These are phyloP conservation scores for Taphrina pruni DNA, from an alignment of 1,139 yeast species.

Conservation along the genomic window DNA sequence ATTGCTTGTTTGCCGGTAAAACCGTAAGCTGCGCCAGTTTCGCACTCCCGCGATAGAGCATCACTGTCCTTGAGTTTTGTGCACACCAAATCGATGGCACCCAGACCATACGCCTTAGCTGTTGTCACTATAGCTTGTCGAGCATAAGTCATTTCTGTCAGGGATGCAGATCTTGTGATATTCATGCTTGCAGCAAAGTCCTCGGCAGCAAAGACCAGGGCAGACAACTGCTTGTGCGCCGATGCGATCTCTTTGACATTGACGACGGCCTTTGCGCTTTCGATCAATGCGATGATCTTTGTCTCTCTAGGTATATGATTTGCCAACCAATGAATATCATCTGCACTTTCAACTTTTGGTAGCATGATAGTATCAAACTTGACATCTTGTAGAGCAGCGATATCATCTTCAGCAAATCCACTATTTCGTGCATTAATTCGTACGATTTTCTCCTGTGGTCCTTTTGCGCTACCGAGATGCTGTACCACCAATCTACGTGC, in stretches of 20 bases:
- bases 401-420: conserved; percentile 31
- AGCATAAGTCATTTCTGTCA: conserved; percentile 36
- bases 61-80: conserved; percentile 28
- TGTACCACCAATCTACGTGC: conserved; percentile 19
- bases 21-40: conserved; percentile 35
- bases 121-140: conserved; percentile 38
- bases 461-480: conserved; percentile 8
- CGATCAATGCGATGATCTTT: conserved; percentile 42
- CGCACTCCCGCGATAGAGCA: conserved; percentile 14
- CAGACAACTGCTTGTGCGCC: conserved; percentile 26
- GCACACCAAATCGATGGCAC: conserved; percentile 36
- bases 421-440: conserved; percentile 22
- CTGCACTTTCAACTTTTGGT: conserved; percentile 33
- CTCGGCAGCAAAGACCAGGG: conserved; percentile 39
- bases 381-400: conserved; percentile 11
- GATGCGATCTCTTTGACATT: conserved; percentile 28
- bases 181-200: conserved; percentile 39
- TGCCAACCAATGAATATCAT: conserved; percentile 35
- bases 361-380: conserved; percentile 34
- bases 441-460: conserved; percentile 31
- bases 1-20: conserved; percentile 38
- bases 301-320: conserved; percentile 6
- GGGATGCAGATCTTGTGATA: conserved; percentile 24
- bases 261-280: conserved; percentile 27
- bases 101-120: conserved; percentile 26